A percentile compares a stretch with the other conserved stretches of the same genome.
Conservation (phyloP, 2,329 filamentous ascomycete species). For the Ramularia endophylla region DNA sequence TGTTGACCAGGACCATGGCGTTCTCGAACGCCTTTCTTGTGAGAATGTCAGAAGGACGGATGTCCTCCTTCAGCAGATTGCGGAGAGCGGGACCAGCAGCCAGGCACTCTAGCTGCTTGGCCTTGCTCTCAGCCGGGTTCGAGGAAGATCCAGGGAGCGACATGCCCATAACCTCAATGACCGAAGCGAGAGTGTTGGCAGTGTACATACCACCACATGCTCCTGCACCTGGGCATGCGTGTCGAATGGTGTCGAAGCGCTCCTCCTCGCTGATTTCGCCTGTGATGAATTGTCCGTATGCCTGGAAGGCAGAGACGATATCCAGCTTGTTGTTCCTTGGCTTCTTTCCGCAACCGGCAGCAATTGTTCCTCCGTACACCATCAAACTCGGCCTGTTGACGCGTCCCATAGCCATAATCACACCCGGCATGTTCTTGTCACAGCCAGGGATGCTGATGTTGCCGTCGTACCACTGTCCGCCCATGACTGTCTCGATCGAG, state of each 20-base stretch:
- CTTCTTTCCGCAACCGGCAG: conserved; percentile 74
- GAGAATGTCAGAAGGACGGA: conserved; percentile 45
- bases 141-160: conserved; percentile 47
- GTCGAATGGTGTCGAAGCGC: conserved; percentile 87
- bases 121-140: conserved; percentile 46
- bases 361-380: conserved; percentile 95
- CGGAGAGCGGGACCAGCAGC: conserved; percentile 46
- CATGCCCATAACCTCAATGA: conserved; percentile 48
- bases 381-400: conserved; percentile 93
- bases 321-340: conserved; percentile 68
- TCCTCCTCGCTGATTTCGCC: conserved; percentile 87
- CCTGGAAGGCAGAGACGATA: conserved; percentile 96
- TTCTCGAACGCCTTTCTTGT: conserved; percentile 46
- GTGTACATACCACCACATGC: conserved; percentile 76
- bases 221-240: conserved; percentile 80
- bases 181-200: conserved; percentile 48
- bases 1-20: conserved; percentile 47
- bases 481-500: conserved; percentile 98
- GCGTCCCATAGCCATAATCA: conserved; percentile 75
- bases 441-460: conserved; percentile 96
- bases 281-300: conserved; percentile 89
- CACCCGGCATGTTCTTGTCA: conserved; percentile 98
- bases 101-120: conserved; percentile 46
- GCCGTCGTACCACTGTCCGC: conserved; percentile 96
- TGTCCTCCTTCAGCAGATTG: conserved; percentile 47